Evolutionary conservation across 2,329 filamentous ascomycete genomes (phyloP), one percentile per base, ranked within the genome.

Genomic region (Cercospora sojina): DNA sequence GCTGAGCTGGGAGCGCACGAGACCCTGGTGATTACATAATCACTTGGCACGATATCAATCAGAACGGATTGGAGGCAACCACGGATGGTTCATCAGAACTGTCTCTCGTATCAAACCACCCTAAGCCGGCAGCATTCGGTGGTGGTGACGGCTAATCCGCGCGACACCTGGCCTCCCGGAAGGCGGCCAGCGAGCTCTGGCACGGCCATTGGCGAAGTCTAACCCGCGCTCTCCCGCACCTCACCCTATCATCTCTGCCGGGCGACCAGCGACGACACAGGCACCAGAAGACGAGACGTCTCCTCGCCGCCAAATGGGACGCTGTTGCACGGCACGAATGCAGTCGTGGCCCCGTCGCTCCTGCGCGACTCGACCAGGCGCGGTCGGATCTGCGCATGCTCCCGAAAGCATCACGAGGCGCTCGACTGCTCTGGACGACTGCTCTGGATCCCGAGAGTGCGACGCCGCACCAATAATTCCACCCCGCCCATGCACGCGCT

Each of bases 381-480:
- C 35, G n/a, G n/a, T 38, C 60, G 35, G 62, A 65, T 65, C 61
- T 51, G 43, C 65, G 61, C 57, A 55, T 69, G 69, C 62, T 62
- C 64, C 66, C 67, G 69, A 67, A 65, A 60, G 69, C 67, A 59
- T 59, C 61, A 69, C 67, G 69, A 59, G 64, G 69, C 67, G 69
- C 65, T 64, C 27, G 56, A 43, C 41, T 38, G 32, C 61, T 62
- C 65, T 65, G 64, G 56, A 59, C 64, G 31, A 64, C 66, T n/a
- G 62, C 62, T 53, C 65, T 62, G 55, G 47, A 64, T 60, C 35
- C 65, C 65, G 67, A 66, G 29, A 16, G 65, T 69, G 62, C 58
- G 47, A 70, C 69, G 69, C 63, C 59, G 67, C 67, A 69, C 67
- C 69, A 69, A 70, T 70, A 67, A 68, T 62, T 55, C 32, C 61